Conservation (phyloP, 2,329 filamentous ascomycete genomes). For the Harringtonia lauricola region DNA sequence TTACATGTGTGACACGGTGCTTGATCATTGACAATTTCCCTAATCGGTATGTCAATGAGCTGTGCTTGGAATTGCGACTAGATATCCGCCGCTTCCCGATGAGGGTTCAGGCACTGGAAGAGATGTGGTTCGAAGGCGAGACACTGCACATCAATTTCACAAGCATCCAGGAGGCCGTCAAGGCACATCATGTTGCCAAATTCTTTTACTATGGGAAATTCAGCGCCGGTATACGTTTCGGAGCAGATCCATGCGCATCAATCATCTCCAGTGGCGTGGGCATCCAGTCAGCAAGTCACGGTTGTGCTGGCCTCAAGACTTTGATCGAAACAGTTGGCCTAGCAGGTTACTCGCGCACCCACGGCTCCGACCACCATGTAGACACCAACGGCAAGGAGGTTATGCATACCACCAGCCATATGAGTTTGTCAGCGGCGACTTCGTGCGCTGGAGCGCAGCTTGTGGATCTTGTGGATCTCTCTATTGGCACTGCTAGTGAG, state of each 20-base stretch:
- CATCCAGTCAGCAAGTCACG: constrained; percentile 5
- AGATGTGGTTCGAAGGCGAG: constrained; percentile 10
- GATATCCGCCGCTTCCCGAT: background rate
- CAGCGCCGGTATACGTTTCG: constrained; percentile 1
- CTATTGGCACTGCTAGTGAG: background rate
- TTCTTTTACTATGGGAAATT: constrained; percentile 9
- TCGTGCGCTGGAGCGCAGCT: too few relatives aligned
- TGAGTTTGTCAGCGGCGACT: too few relatives aligned
- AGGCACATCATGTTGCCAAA: constrained; percentile 2
- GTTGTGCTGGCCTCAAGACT: constrained; percentile 5
- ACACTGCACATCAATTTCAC: constrained; percentile 9
- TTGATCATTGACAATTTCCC: constrained; percentile 8
- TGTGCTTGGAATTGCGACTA: constrained; percentile 8
- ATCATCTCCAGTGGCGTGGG: background rate
- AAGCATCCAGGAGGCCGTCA: constrained; percentile 7
- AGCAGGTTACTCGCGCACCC: constrained; percentile 4
- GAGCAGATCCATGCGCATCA: constrained; percentile 6
- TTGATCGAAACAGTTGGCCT: constrained; percentile 9
- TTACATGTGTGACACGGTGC: constrained; percentile 5
- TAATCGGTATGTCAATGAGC: constrained; percentile 3
- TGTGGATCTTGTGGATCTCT: background rate
- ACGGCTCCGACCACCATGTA: background rate
- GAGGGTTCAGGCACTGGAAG: constrained; percentile 5
- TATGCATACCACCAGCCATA: too few relatives aligned
- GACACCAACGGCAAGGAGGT: background rate